phyloP scores from a whole-genome alignment of 2,329 filamentous ascomycete species.

The Conoideocrella luteorostrata region DNA sequence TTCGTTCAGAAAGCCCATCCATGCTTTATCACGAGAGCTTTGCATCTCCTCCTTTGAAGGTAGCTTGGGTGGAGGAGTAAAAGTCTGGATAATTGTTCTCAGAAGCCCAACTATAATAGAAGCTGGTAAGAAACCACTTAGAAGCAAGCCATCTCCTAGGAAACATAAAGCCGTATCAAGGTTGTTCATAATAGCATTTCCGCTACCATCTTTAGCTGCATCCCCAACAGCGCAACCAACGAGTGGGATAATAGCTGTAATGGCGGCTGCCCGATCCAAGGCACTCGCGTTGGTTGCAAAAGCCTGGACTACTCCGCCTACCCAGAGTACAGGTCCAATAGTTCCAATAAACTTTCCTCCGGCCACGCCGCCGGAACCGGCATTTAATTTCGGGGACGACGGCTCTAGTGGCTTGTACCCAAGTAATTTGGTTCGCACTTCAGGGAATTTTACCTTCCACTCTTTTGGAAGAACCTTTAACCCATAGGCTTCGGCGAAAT shows the following conservation, averaged over 20 bases:
- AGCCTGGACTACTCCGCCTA: not conserved
- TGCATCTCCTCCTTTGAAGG: not conserved
- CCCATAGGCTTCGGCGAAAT: too few species aligned
- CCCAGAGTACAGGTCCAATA: not conserved
- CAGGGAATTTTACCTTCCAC: too few species aligned
- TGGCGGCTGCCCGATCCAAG: not conserved
- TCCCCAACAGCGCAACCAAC: not conserved
- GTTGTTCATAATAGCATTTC: not conserved
- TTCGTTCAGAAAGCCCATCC: not conserved
- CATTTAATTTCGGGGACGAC: not conserved
- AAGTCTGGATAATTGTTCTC: not conserved
- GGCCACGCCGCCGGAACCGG: not conserved
- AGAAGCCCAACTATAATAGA: not conserved
- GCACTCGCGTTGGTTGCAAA: not conserved
- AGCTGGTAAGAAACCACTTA: not conserved
- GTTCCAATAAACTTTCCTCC: not conserved
- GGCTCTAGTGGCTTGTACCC: not conserved
- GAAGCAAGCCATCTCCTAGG: not conserved
- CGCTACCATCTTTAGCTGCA: not conserved
- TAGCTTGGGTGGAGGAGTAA: not conserved
- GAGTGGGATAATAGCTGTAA: not conserved
- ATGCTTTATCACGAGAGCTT: not conserved
- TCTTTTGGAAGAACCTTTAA: too few species aligned
- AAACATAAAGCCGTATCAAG: not conserved
- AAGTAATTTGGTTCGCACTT: too few species aligned